A percentile compares a stretch with the other conserved stretches of the same genome.
Conservation (phyloP, 495 filamentous ascomycete species). For the Penicillium roqueforti region DNA sequence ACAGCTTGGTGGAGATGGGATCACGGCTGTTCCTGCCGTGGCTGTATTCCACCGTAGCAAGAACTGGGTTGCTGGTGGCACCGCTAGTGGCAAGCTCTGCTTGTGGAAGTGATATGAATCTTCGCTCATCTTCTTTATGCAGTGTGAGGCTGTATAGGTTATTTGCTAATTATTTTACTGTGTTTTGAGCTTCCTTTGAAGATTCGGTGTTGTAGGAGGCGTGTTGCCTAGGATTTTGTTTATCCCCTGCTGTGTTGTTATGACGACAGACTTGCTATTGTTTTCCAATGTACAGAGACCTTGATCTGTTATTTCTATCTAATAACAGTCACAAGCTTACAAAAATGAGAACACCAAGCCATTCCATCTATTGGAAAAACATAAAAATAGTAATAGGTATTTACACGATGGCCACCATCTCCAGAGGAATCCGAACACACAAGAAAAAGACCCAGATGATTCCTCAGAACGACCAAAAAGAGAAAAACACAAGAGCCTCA, state of each 20-base stretch:
- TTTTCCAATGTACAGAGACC: neutral
- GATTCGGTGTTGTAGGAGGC: neutral
- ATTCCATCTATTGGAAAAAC: conserved; percentile 36
- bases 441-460: conserved; percentile 4
- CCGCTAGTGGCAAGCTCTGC: conserved; percentile 85
- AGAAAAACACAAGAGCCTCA: conserved; percentile 6
- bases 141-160: neutral
- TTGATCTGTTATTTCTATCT: neutral
- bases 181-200: neutral
- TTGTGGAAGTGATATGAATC: conserved; percentile 68
- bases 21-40: conserved; percentile 91
- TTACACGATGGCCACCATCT: conserved; percentile 29
- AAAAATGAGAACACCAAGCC: conserved; percentile 19
- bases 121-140: neutral
- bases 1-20: conserved; percentile 81
- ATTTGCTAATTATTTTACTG: neutral
- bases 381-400: conserved; percentile 26
- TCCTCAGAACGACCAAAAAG: conserved; percentile 5
- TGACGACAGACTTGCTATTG: neutral
- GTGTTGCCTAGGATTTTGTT: neutral
- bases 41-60: conserved; percentile 81
- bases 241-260: neutral
- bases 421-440: conserved; percentile 9
- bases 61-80: conserved; percentile 92
- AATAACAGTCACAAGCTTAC: neutral